Evolutionary conservation across 805 yeast species (phyloP), one percentile per base, ranked within the genome.

Genomic region (Metschnikowia vanudenii): DNA sequence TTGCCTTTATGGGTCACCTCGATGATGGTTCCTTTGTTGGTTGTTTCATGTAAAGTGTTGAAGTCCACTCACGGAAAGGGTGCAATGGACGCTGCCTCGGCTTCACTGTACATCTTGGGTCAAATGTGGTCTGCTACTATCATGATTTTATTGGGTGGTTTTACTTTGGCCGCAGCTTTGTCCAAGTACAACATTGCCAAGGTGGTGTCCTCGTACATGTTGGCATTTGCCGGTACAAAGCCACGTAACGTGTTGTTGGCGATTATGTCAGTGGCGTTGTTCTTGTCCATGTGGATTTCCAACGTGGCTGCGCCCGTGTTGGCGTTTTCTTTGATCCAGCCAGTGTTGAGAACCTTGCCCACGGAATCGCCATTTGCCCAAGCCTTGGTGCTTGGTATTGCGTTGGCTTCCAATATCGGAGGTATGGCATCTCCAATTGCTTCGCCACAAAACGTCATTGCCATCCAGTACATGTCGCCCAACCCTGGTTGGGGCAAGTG

Each of bases 371-470:
- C 81, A 3, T 88, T 89, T 58, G 87, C 88, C 7, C 85, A 88
- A 61, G 89, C 96, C 1, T 73, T 92, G 56, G 85, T 92, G 41
- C 68, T 92, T 38, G 98, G 97, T 37, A 86, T 92, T 55, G 98
- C 98, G 0, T 71, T 92, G 46, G 95, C 98, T 1, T 85, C 96
- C 7, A 89, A 92, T 62, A 73, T 92, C 39, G 98, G 96, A 18
- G 99, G 99, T 54, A 92, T 91, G 96, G 85, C 96, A 0, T 88
- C 96, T 3, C 99, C 99, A 7, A 92, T 92, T 60, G 91, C 97
- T 1, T 88, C 97, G 2, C 99, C 99, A 1, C 99, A 92, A 62
- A 92, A 92, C 64, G 88, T 92, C 52, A 83, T 92, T 57, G 96
- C 97, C 1, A 75, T 92, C 41, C 91, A 88, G 46, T 73, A 84